phyloP scores from a whole-genome alignment of 257 asterid species.

The Thymus quinquecostatus region DNA sequence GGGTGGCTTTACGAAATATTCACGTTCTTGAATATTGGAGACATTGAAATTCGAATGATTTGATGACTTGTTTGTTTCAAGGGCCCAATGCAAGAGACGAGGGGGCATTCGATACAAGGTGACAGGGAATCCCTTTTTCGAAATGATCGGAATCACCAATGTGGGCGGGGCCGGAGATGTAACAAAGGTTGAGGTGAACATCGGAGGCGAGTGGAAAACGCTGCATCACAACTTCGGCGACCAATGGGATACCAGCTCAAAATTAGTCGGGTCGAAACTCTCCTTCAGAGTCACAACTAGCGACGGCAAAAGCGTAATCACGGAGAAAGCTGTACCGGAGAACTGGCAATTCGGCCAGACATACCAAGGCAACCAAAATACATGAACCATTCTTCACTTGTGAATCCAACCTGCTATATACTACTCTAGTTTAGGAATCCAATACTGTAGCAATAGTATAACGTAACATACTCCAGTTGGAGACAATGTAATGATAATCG shows the following conservation, averaged over 20 bases:
- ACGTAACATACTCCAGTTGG: not conserved
- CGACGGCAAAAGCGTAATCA: constrained; percentile 39
- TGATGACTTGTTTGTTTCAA: constrained; percentile 5
- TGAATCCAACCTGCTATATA: not conserved
- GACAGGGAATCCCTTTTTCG: constrained; percentile 48
- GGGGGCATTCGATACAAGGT: constrained; percentile 52
- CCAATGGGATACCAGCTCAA: constrained; percentile 42
- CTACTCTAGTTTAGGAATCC: not conserved
- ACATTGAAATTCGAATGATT: not conserved
- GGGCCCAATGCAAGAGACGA: constrained; percentile 54
- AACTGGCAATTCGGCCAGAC: constrained; percentile 54
- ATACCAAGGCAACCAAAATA: constrained; percentile 42
- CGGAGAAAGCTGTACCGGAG: constrained; percentile 27
- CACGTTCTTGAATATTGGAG: too few species aligned
- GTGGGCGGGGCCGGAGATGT: constrained; percentile 60
- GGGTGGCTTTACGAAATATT: too few species aligned
- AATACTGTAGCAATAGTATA: not conserved
- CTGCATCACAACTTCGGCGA: constrained; percentile 49
- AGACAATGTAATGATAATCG: not conserved
- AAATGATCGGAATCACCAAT: constrained; percentile 43
- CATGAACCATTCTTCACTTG: not conserved
- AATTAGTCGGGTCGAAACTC: constrained; percentile 38
- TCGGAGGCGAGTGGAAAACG: constrained; percentile 29
- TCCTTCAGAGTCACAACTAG: constrained; percentile 47
- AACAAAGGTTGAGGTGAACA: constrained; percentile 36